Evolutionary conservation across 495 filamentous ascomycete species (phyloP).

Genomic region (Hapsidospora chrysogenum): DNA sequence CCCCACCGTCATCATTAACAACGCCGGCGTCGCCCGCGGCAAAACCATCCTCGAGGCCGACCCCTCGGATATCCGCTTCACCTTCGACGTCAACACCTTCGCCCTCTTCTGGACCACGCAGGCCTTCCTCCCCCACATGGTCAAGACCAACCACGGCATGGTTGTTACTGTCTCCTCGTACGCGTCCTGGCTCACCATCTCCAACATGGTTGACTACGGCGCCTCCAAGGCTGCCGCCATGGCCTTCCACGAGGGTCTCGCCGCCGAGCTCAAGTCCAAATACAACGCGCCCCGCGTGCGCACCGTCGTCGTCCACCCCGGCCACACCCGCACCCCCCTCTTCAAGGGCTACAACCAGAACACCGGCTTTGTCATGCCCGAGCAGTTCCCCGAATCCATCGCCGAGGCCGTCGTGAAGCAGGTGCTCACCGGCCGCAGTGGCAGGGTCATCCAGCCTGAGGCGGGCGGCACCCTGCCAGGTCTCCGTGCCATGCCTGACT

Average conservation of each 20-base stretch:
- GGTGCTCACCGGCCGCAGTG: conserved; percentile 39
- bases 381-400: conserved; percentile 44
- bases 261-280: conserved; percentile 39
- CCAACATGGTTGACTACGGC: conserved; percentile 53
- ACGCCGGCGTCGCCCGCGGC: conserved; percentile 49
- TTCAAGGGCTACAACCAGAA: conserved; percentile 42
- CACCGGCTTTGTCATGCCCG: conserved; percentile 32
- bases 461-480: conserved; percentile 16
- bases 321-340: conserved; percentile 43
- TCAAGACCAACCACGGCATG: conserved; percentile 51
- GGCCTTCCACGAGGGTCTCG: conserved; percentile 53
- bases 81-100: conserved; percentile 58
- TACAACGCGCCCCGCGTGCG: conserved; percentile 50
- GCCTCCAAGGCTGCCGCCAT: conserved; percentile 50
- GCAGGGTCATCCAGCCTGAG: conserved; percentile 37
- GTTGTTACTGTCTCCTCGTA: conserved; percentile 54
- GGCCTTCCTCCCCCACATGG: conserved; percentile 53
- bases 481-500: conserved; percentile 24
- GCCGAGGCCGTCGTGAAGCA: conserved; percentile 44
- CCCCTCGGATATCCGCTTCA: conserved; percentile 39
- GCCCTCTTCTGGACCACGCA: conserved; percentile 47
- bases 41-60: conserved; percentile 40
- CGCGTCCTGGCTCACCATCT: conserved; percentile 40
- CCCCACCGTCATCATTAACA: conserved; percentile 62
- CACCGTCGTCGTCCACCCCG: conserved; percentile 48